Base-by-base conservation (phyloP, 1,284 basidiomycete genomes). In the Malassezia nana region DNA sequence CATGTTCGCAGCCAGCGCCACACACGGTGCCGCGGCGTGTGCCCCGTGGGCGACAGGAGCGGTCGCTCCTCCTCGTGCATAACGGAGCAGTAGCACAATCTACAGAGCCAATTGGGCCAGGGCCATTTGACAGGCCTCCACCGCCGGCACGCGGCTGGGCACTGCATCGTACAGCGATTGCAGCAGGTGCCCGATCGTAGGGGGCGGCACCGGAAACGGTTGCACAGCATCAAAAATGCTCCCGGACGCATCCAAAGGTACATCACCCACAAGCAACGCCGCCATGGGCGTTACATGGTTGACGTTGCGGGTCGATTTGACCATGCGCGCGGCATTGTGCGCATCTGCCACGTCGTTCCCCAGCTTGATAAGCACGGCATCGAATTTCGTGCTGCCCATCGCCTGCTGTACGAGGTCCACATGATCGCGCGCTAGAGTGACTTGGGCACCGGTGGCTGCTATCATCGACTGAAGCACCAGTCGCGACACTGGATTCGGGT, bases 371-470 rank as follows among this genome's bases (percentile, higher is more conserved):
- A 90, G 78, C 66, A 90, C 87, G 38, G 71, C 84, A 3, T 75
- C 77, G 55, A 40, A 63, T 82, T 87, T 79, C 74, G 87, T 87
- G 86, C 90, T 89, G 45, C 89, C 89, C 83, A 95, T 92, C 9
- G 91, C 91, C 55, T 92, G 85, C 62, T 90, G 89, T 62, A 96
- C 85, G 20, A 92, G 92, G 72, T 94, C 90, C 5, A 90, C 89
- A 12, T 92, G 94, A 76, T 98, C 90, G 47, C 87, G 83, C 18
- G 95, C 92, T 6, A 91, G 85, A 2, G 94, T 84, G 74, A 88
- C 90, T 16, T 89, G 84, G 75, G 90, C 95, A 1, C 92, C 92
- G 60, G 96, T 81, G 39, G 90, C 84, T 55, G 86, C 84, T 46
- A 98, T 80, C 43, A 96, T 77, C 0, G 88, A 94, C 76, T 96